These are phyloP conservation scores for Podaxis sp. DNA, from an alignment of 768 basidiomycete species.

Conservation along the genomic window DNA sequence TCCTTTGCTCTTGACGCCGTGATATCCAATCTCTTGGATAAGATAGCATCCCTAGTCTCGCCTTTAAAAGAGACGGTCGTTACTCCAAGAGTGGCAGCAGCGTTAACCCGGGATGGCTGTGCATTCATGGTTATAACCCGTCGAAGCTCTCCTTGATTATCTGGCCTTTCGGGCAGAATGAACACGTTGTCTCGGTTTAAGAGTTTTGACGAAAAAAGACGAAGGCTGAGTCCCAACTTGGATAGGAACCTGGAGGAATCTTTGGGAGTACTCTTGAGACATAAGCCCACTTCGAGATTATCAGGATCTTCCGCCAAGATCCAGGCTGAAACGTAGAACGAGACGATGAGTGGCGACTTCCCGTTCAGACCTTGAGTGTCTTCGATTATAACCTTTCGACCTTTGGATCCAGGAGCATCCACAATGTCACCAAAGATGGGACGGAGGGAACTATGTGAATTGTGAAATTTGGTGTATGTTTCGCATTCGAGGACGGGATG, in stretches of 20 bases:
- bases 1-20: slow-evolving; percentile 14
- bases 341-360: slow-evolving; percentile 28
- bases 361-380: slow-evolving; percentile 29
- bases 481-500: slow-evolving; percentile 35
- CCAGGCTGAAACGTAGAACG: slow-evolving; percentile 30
- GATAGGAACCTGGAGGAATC: slow-evolving; percentile 11
- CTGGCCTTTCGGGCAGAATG: slow-evolving; percentile 25
- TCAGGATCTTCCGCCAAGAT: slow-evolving; percentile 22
- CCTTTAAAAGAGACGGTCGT: not conserved
- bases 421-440: slow-evolving; percentile 26
- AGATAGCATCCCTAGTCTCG: not conserved
- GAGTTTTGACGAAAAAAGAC: slow-evolving; percentile 24
- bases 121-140: not conserved
- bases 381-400: slow-evolving; percentile 22
- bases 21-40: slow-evolving; percentile 15
- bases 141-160: slow-evolving; percentile 7
- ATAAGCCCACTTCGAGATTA: slow-evolving; percentile 21
- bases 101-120: not conserved
- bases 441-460: slow-evolving; percentile 30
- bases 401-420: not conserved
- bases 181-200: slow-evolving; percentile 25
- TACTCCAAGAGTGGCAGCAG: not conserved
- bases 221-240: slow-evolving; percentile 22
- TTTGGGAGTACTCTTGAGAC: slow-evolving; percentile 21
- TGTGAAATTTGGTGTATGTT: slow-evolving; percentile 17